These are phyloP conservation scores for Pestalotiopsis sp. DNA, from an alignment of 2,329 filamentous ascomycete genomes.

Conservation along the genomic window DNA sequence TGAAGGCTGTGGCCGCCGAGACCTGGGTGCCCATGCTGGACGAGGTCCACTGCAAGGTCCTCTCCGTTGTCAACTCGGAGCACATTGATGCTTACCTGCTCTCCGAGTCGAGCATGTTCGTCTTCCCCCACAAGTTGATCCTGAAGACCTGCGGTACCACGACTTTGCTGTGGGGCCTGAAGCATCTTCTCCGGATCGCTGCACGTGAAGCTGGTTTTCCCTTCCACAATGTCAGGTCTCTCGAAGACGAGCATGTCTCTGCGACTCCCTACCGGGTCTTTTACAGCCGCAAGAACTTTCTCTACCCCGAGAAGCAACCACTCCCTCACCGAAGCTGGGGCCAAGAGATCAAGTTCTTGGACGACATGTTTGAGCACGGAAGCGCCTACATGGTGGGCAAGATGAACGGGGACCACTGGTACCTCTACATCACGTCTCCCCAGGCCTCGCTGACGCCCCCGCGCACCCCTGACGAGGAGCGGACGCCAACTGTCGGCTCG, in stretches of 20 bases:
- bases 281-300: conserved; percentile 98
- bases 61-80: conserved; percentile 91
- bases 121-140: conserved; percentile 99
- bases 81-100: conserved; percentile 95
- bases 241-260: conserved; percentile 70
- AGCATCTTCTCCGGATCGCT: conserved; percentile 90
- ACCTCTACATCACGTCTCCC: conserved; percentile 93
- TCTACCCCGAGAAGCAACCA: conserved; percentile 92
- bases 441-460: conserved; percentile 80
- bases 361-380: conserved; percentile 87
- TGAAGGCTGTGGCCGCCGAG: conserved; percentile 84
- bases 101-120: conserved; percentile 99
- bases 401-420: conserved; percentile 99
- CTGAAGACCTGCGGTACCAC: conserved; percentile 98
- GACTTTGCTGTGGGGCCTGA: conserved; percentile 85
- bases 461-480: conserved; percentile 67
- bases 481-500: conserved; percentile 25
- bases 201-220: conserved; percentile 88
- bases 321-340: conserved; percentile 98
- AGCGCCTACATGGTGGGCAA: conserved; percentile 99
- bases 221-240: conserved; percentile 69
- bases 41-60: conserved; percentile 96
- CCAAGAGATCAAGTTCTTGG: conserved; percentile 89
- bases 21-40: conserved; percentile 97
- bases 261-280: conserved; percentile 95